Base-by-base conservation (phyloP, 2,329 filamentous ascomycete genomes). In the Pyrenophora graminea region DNA sequence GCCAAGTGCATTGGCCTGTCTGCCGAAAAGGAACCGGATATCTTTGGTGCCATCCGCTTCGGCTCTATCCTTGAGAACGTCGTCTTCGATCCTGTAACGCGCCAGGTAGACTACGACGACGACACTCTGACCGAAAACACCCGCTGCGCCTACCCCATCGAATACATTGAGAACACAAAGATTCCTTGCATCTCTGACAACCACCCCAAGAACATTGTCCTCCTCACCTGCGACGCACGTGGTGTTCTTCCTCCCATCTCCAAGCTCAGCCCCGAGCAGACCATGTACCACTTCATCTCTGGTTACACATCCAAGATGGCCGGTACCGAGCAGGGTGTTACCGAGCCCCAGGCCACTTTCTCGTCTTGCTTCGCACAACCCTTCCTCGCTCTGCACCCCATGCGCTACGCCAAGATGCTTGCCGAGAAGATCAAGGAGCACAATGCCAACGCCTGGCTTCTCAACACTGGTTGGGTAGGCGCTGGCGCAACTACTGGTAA, bases 241-340 rank as follows among this genome's bases (percentile, higher is more conserved):
- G 94, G 94, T 81, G 94, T 99, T 42, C 86, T 99, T 49, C 94
- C 94, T 50, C 94, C 94, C 41, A 97, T 99, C 79, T 97, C 91
- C 69, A 97, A 97, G 84, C 88, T 99, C 74, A 86, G 89, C 82
- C 85, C 88, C 61, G 86, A 90, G 69, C 94, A 97, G 81, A 96
- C 91, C 76, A 97, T 99, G 93, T 99, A 97, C 88, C 94, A 99
- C 84, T 99, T 99, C 86, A 99, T 99, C 79, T 96, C 90, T 15
- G 94, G 94, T 67, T 99, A 99, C 84, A 99, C 94, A 60, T 97
- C 93, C 73, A 99, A 99, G 87, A 99, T 99, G 94, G 94, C 94
- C 61, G 94, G 94, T 71, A 99, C 94, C 30, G 94, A 99, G 80
- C 91, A 97, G 62, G 94, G 94, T 71, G 86, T 99, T 61, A 95